Evolutionary conservation across 2,329 filamentous ascomycete species (phyloP).

Genomic region (Cryoendolithus antarcticus): DNA sequence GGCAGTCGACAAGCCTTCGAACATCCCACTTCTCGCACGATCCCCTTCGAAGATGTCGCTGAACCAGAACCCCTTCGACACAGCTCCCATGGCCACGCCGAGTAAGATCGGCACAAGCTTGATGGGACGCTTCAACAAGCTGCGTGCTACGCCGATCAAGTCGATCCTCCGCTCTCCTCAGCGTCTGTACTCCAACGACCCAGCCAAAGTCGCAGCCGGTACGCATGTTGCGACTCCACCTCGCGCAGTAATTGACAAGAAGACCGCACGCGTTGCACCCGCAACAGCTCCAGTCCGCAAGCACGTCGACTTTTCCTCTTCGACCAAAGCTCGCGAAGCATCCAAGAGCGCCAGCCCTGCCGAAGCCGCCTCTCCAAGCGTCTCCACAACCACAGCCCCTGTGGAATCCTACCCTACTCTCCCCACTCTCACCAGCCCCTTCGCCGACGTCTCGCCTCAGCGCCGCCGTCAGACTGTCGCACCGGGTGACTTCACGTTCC

Average conservation of each 20-base stretch:
- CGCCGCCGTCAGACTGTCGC: slow-evolving; percentile 24
- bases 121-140: slow-evolving; percentile 33
- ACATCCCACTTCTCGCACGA: slow-evolving; percentile 20
- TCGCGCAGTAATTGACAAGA: slow-evolving; percentile 10
- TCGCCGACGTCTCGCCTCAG: slow-evolving; percentile 19
- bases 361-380: slow-evolving; percentile 6
- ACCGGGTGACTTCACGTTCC: slow-evolving; percentile 37
- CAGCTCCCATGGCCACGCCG: slow-evolving; percentile 19
- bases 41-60: slow-evolving; percentile 20
- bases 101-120: slow-evolving; percentile 23
- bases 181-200: slow-evolving; percentile 48
- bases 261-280: slow-evolving; percentile 25
- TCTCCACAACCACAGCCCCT: slow-evolving; percentile 6
- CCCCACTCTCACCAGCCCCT: slow-evolving; percentile 8
- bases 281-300: slow-evolving; percentile 65
- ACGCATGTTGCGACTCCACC: slow-evolving; percentile 42
- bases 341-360: slow-evolving; percentile 10
- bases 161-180: slow-evolving; percentile 51
- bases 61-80: slow-evolving; percentile 7
- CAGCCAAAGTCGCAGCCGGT: slow-evolving; percentile 46
- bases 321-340: slow-evolving; percentile 30
- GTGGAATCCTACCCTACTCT: slow-evolving; percentile 9
- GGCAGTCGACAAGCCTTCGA: slow-evolving; percentile 6
- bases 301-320: slow-evolving; percentile 66
- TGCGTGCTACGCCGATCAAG: slow-evolving; percentile 43